These are phyloP conservation scores for Nannochloropsis limnetica DNA, from an alignment of 352 stramenopile genomes.

Conservation along the genomic window DNA sequence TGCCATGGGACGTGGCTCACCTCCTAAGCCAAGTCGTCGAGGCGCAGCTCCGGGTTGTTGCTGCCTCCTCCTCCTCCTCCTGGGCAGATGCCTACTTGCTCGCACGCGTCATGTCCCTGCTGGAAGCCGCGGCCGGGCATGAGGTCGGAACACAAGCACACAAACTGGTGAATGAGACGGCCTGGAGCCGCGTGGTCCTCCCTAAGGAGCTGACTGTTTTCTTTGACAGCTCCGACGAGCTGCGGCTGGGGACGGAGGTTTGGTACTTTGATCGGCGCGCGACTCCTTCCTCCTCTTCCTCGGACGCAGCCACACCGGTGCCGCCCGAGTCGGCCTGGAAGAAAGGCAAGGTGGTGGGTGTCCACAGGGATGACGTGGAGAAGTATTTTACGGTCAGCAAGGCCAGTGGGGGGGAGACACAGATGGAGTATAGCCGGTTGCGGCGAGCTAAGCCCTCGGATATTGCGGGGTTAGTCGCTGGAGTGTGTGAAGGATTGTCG, in stretches of 20 bases:
- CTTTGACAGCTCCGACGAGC: constrained; percentile 15
- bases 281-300: background rate
- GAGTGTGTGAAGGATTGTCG: constrained; percentile 21
- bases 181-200: constrained; percentile 12
- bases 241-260: background rate
- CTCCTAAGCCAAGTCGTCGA: background rate
- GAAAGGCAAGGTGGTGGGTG: background rate
- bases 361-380: constrained; percentile 12
- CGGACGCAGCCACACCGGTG: background rate
- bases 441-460: background rate
- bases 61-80: background rate
- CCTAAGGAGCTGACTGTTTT: background rate
- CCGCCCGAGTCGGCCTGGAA: background rate
- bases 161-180: background rate
- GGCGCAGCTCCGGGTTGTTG: background rate
- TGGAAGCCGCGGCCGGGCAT: background rate
- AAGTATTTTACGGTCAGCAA: constrained; percentile 25
- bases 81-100: constrained; percentile 13
- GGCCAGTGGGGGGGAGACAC: background rate
- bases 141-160: background rate
- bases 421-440: constrained; percentile 1
- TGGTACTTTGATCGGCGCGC: background rate
- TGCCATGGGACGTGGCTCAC: background rate
- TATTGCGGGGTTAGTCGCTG: background rate
- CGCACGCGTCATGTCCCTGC: background rate